Evolutionary conservation across 106 monocot genomes (phyloP).

Genomic region (Apostasia shenzhenica): DNA sequence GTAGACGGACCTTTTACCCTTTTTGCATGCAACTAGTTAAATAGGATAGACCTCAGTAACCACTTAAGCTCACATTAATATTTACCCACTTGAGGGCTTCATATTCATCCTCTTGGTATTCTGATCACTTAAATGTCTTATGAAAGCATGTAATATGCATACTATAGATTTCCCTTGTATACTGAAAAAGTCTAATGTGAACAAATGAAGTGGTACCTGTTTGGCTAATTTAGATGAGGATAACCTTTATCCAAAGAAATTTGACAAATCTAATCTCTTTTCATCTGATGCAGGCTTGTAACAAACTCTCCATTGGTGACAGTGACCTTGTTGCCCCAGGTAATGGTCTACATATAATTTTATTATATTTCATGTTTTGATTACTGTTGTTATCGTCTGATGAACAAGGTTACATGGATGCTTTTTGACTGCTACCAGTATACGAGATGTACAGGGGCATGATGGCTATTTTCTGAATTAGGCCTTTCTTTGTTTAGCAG

Average conservation of each 20-base stretch:
- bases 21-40: neutral
- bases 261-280: too few species aligned
- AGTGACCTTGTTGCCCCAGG: constrained; percentile 45
- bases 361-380: too few species aligned
- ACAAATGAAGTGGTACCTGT: too few species aligned
- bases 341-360: constrained; percentile 4
- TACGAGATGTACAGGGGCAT: neutral
- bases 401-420: neutral
- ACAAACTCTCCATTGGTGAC: constrained; percentile 27
- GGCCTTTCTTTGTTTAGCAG: neutral
- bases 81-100: neutral
- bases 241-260: too few species aligned
- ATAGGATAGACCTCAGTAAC: neutral
- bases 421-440: neutral
- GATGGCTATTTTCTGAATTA: neutral
- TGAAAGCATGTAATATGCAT: too few species aligned
- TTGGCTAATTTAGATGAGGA: too few species aligned
- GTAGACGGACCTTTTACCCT: too few species aligned
- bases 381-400: neutral
- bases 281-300: constrained; percentile 48
- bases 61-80: neutral
- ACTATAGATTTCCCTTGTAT: too few species aligned
- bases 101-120: neutral
- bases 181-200: too few species aligned
- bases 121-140: too few species aligned